phyloP scores from a whole-genome alignment of 2,329 filamentous ascomycete species.

The Alternaria hordeiaustralica region DNA sequence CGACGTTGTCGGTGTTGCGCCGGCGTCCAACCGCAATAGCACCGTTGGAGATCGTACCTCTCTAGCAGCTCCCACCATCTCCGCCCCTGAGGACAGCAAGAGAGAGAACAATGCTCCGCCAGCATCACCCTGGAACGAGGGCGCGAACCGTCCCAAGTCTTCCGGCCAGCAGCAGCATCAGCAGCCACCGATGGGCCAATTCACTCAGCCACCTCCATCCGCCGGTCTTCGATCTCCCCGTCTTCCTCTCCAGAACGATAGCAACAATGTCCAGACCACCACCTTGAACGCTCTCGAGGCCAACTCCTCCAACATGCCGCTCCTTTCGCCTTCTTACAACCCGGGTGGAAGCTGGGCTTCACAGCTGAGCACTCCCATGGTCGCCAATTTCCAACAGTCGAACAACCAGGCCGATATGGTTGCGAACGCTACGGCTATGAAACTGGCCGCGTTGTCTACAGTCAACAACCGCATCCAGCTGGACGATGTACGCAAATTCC shows the following conservation, averaged over 20 bases:
- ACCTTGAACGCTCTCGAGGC: constrained; percentile 77
- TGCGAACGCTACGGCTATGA: constrained; percentile 98
- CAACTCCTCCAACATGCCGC: constrained; percentile 72
- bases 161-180: constrained; percentile 67
- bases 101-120: constrained; percentile 66
- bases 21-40: constrained; percentile 92
- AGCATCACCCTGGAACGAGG: constrained; percentile 81
- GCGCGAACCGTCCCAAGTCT: constrained; percentile 72
- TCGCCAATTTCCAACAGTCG: constrained; percentile 74
- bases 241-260: constrained; percentile 69
- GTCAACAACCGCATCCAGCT: constrained; percentile 98
- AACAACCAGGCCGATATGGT: constrained; percentile 92
- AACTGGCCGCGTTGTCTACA: constrained; percentile 92
- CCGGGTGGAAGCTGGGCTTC: constrained; percentile 96
- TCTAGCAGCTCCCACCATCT: constrained; percentile 76
- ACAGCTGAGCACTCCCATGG: constrained; percentile 97
- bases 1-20: constrained; percentile 88
- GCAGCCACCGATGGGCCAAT: constrained; percentile 83
- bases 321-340: constrained; percentile 79
- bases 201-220: constrained; percentile 76
- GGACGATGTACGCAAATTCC: constrained; percentile 96
- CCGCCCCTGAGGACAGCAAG: constrained; percentile 70
- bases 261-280: constrained; percentile 78
- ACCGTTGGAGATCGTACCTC: constrained; percentile 77
- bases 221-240: constrained; percentile 82